Conservation (phyloP, 768 basidiomycete species). For the Artomyces pyxidatus region DNA sequence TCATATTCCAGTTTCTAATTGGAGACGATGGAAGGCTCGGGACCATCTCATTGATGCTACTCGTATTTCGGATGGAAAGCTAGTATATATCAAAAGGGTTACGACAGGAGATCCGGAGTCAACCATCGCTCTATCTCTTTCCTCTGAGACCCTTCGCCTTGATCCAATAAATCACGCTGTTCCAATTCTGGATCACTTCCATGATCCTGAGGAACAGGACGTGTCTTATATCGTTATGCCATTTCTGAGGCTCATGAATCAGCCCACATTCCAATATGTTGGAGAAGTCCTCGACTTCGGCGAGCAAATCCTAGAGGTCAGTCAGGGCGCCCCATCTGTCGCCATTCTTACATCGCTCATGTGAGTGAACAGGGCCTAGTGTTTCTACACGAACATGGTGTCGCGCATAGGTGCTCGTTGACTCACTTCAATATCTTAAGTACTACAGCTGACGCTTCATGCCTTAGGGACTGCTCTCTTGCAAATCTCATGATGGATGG, state of each 20-base stretch:
- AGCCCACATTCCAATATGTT: constrained; percentile 12
- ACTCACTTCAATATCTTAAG: too few relatives aligned
- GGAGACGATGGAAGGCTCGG: too few relatives aligned
- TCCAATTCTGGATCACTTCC: constrained; percentile 14
- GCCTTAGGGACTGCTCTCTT: constrained; percentile 17
- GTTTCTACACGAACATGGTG: constrained; percentile 16
- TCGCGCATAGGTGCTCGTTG: constrained; percentile 20
- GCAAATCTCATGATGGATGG: constrained; percentile 22
- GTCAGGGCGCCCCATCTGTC: too few relatives aligned
- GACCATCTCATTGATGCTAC: background rate
- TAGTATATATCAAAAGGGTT: background rate
- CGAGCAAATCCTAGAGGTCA: constrained; percentile 17
- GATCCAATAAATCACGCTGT: constrained; percentile 17
- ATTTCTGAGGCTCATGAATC: constrained; percentile 12
- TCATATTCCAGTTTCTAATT: too few relatives aligned
- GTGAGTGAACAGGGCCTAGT: constrained; percentile 19
- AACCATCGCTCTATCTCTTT: constrained; percentile 7
- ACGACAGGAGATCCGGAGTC: background rate
- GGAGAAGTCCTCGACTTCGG: constrained; percentile 17
- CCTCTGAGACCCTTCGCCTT: constrained; percentile 2
- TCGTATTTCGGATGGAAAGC: background rate
- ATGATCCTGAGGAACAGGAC: background rate
- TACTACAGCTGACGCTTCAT: too few relatives aligned
- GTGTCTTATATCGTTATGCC: constrained; percentile 18
- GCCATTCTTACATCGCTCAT: too few relatives aligned